A percentile compares a stretch with the other conserved stretches of the same genome.
These are phyloP conservation scores for Nidularia pulvinata DNA, from an alignment of 768 basidiomycete species.

Conservation along the genomic window DNA sequence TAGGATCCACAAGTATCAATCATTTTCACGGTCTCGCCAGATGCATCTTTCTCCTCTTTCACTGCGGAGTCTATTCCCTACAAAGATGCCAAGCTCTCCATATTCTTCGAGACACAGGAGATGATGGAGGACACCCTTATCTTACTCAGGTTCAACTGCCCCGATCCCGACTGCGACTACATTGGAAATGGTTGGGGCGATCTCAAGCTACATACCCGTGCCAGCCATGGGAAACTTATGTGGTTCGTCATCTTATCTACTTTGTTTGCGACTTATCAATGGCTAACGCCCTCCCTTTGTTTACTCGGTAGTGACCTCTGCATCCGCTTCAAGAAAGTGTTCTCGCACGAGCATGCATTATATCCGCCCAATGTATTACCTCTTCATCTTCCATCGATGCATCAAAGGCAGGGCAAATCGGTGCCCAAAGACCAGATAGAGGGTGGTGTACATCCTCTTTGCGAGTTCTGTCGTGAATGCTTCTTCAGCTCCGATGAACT, in stretches of 20 bases:
- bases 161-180: slow-evolving; percentile 80
- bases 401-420: slow-evolving; percentile 33
- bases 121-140: slow-evolving; percentile 96
- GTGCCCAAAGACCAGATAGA: slow-evolving; percentile 57
- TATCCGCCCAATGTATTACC: slow-evolving; percentile 66
- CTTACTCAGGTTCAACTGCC: slow-evolving; percentile 94
- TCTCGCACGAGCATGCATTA: slow-evolving; percentile 91
- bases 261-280: background rate
- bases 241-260: slow-evolving; percentile 53
- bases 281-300: background rate
- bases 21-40: slow-evolving; percentile 73
- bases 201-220: slow-evolving; percentile 82
- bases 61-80: slow-evolving; percentile 51
- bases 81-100: slow-evolving; percentile 73
- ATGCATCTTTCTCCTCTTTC: slow-evolving; percentile 61
- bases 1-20: slow-evolving; percentile 74
- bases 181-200: slow-evolving; percentile 89
- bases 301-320: slow-evolving; percentile 92
- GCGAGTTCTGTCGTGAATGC: slow-evolving; percentile 90
- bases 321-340: slow-evolving; percentile 89
- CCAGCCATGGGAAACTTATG: slow-evolving; percentile 72
- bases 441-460: slow-evolving; percentile 76
- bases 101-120: slow-evolving; percentile 87
- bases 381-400: slow-evolving; percentile 77
- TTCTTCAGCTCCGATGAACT: slow-evolving; percentile 94